Evolutionary conservation across 352 stramenopile species (phyloP), one percentile per base, ranked within the genome.

Genomic region (Pythium myriotylum): DNA sequence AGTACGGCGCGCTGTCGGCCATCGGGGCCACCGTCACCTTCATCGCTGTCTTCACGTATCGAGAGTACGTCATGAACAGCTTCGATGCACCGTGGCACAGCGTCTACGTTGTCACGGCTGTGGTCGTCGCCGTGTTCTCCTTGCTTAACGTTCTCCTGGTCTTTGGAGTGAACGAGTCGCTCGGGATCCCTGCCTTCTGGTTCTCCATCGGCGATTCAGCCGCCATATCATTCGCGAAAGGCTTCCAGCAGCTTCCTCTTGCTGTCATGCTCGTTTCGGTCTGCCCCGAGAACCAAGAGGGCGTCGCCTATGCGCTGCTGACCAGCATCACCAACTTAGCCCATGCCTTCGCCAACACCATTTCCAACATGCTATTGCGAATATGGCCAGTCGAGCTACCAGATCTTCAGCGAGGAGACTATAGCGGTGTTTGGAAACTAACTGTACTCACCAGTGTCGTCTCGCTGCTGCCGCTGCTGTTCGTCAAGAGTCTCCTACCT

Each of bases 401-500:
- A 3, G 81, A 94, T 50, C 73, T 94, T 7, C 52, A 79, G 42
- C 65, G 59, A 0, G 75, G 78, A 19, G 51, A 88, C 27, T 86
- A 73, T n/a, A 71, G 66, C 37, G 85, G 85, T 14, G 78, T 94
- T 14, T 94, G 85, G 85, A 92, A 92, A 52, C 72, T 94, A 26
- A 88, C 85, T 10, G 53, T 91, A 9, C 70, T 94, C 27, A 89
- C 85, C 3, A 79, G 73, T 32, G 24, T 72, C 6, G 74, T 94
- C 10, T 74, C 80, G 23, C 61, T 92, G n/a, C n/a, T 89, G 7
- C 69, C 77, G 27, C 54, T 84, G 22, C 35, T 76, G 10, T 79
- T 88, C 7, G 76, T 85, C 2, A 62, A 59, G 22, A 73, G 43
- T 2, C 51, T 92, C 51, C 56, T 94, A 41, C 85, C 85, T 5